Conservation (phyloP, 2,329 filamentous ascomycete genomes). For the Aureobasidium pullulans region DNA sequence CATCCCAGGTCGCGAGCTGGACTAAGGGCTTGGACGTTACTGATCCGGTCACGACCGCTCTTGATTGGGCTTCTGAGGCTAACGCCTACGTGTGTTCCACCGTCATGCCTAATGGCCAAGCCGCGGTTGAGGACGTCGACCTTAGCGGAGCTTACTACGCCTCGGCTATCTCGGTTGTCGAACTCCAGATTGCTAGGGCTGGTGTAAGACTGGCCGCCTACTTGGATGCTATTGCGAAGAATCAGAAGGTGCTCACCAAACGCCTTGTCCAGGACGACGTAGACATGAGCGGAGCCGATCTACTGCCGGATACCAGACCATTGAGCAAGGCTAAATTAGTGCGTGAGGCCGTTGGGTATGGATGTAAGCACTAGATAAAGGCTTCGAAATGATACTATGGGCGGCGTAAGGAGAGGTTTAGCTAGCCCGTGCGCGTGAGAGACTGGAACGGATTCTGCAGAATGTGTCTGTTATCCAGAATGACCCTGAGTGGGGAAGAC, state of each 20-base stretch:
- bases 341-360: conserved; percentile 20
- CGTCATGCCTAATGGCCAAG: conserved; percentile 33
- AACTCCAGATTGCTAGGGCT: conserved; percentile 38
- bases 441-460: background rate
- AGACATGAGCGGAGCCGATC: conserved; percentile 15
- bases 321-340: conserved; percentile 21
- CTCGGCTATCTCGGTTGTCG: conserved; percentile 31
- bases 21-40: conserved; percentile 29
- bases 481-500: background rate
- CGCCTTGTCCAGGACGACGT: background rate
- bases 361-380: conserved; percentile 17
- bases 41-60: conserved; percentile 29
- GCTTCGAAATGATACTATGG: too few species aligned
- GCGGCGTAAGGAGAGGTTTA: too few species aligned
- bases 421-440: background rate
- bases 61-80: conserved; percentile 37
- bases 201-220: conserved; percentile 31
- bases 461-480: background rate
- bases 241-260: background rate
- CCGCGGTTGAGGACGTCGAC: conserved; percentile 31
- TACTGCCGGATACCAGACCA: conserved; percentile 17
- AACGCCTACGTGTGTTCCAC: conserved; percentile 37
- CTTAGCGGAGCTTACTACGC: conserved; percentile 28
- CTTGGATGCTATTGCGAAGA: conserved; percentile 28
- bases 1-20: conserved; percentile 28